Base-by-base conservation (phyloP, 2,329 filamentous ascomycete species). In the Penicillium sp. region DNA sequence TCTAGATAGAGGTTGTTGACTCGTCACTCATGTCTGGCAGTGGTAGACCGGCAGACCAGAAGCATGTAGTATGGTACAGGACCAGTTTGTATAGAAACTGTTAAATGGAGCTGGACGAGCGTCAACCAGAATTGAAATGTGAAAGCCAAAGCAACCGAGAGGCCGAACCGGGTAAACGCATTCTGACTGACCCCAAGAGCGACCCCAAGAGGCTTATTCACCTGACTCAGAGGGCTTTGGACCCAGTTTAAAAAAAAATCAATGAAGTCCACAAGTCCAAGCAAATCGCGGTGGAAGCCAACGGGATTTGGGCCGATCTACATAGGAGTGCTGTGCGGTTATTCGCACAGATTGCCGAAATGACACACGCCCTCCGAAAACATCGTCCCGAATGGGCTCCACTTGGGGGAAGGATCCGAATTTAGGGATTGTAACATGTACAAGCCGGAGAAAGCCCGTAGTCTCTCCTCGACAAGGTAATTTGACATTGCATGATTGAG, bases 271-370 rank as follows among this genome's bases (percentile, higher is more conserved):
- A 24, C 3, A 24, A 31, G 22, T 40, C 40, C 27, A 33, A 31
- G 7, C 41, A 19, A 10, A 24, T 3, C 16, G 13, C 35, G 22
- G 10, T 36, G 31, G 31, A 31, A 10, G 31, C 16, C 18, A 35
- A 52, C 61, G 61, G 61, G 49, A 27, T 64, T 64, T 39, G 31
- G 37, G 60, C 61, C 61, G 61, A 64, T 60, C 56, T 9, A 27
- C 2, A 4, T 24, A 27, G 49, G 24, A 10, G 6, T 19, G 14
- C 16, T 31, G 11, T 18, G 35, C 62, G 59, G 55, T 54, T 22
- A 59, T 60, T 66, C 64, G 64, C 64, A 64, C 18, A 64, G 63
- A 66, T 66, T 46, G 37, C 64, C 64, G 64, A 64, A 49, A 22
- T 49, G 27, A 33, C n/a, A 33, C n/a, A 37, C 41, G 40, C 22